A percentile compares a stretch with the other conserved stretches of the same genome.
Conservation (phyloP, 1,139 yeast species). For the Taiozyma sp. region DNA sequence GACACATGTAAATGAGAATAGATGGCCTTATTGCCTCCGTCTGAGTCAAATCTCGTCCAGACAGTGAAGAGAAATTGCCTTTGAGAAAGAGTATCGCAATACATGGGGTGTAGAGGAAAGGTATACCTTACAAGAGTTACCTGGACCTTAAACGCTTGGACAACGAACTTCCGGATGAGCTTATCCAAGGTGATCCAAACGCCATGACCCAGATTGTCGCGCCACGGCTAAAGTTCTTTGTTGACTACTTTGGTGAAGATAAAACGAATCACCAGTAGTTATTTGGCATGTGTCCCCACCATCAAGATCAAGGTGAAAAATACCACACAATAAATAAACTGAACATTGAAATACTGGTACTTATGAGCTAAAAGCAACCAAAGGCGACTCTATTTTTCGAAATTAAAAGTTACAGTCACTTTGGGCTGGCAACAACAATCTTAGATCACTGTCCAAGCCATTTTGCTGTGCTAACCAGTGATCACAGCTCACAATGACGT, state of each 20-base stretch:
- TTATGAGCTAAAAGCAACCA: neutral
- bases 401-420: no score
- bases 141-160: constrained; percentile 35
- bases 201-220: constrained; percentile 1
- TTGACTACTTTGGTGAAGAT: constrained; percentile 30
- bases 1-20: no score
- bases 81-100: neutral
- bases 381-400: neutral
- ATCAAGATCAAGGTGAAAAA: constrained; percentile 10
- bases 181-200: constrained; percentile 3
- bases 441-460: no score
- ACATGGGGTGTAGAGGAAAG: neutral
- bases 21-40: neutral
- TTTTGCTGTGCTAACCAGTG: no score
- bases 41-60: neutral
- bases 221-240: constrained; percentile 32
- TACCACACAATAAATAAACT: no score
- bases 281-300: constrained; percentile 41
- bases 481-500: neutral
- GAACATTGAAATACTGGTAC: neutral
- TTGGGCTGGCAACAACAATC: no score
- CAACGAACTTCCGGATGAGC: constrained; percentile 31
- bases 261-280: constrained; percentile 32
- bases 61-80: neutral
- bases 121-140: constrained; percentile 37